phyloP scores from a whole-genome alignment of 495 filamentous ascomycete genomes.

The Astrocystis sublimbata region DNA sequence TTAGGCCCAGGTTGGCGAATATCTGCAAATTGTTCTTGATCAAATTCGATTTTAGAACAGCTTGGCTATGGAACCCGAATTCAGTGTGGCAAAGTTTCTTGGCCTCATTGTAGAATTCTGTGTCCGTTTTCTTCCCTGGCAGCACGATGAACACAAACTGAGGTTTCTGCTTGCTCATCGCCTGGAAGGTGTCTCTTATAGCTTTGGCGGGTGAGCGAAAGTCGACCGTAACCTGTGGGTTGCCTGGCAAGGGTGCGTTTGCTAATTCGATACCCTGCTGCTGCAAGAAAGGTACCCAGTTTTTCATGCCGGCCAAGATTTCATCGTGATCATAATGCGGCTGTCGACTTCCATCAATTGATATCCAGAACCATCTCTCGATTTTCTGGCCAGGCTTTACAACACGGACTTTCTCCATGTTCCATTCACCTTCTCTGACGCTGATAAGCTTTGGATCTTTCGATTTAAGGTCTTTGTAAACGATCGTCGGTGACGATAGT shows the following conservation, averaged over 20 bases:
- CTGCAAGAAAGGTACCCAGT: conserved; percentile 38
- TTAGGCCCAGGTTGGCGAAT: conserved; percentile 74
- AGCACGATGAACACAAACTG: conserved; percentile 67
- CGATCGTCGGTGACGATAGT: conserved; percentile 54
- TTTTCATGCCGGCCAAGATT: conserved; percentile 22
- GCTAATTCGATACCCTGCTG: conserved; percentile 40
- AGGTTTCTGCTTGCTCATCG: conserved; percentile 28
- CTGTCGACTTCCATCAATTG: conserved; percentile 6
- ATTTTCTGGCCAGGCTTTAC: conserved; percentile 32
- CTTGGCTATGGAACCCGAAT: conserved; percentile 66
- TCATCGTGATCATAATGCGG: not conserved
- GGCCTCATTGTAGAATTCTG: conserved; percentile 62
- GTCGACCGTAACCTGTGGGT: not conserved
- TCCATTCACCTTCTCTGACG: conserved; percentile 39
- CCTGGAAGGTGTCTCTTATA: conserved; percentile 23
- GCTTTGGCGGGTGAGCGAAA: not conserved
- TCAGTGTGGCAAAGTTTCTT: conserved; percentile 67
- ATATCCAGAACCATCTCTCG: conserved; percentile 37
- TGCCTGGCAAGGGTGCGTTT: not conserved
- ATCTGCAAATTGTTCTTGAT: conserved; percentile 48
- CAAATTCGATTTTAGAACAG: conserved; percentile 57
- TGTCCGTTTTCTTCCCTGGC: conserved; percentile 44
- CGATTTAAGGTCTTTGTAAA: conserved; percentile 43
- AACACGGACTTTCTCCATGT: conserved; percentile 38
- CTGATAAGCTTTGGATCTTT: not conserved